Conservation (phyloP, 495 filamentous ascomycete species). For the Parachaetomium inaequale region DNA sequence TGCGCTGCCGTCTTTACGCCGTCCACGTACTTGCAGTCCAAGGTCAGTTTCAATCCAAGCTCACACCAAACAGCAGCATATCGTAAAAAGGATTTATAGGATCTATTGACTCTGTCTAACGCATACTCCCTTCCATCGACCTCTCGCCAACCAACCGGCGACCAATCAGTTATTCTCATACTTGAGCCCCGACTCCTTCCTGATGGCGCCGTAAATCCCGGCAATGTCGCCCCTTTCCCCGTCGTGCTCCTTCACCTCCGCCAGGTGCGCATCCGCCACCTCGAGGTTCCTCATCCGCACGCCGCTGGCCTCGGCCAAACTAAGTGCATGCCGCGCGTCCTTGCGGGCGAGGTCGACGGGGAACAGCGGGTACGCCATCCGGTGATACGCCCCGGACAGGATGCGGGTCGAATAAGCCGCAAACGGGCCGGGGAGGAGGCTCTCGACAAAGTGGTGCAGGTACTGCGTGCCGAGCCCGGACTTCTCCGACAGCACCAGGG, state of each 20-base stretch:
- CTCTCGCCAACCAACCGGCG: neutral
- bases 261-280: slow-evolving; percentile 62
- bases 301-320: slow-evolving; percentile 60
- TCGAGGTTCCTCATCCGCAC: slow-evolving; percentile 61
- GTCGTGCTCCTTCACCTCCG: slow-evolving; percentile 63
- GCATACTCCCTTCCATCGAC: neutral
- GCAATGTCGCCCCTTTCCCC: slow-evolving; percentile 80
- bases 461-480: slow-evolving; percentile 67
- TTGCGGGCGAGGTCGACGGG: slow-evolving; percentile 84
- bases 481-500: slow-evolving; percentile 74
- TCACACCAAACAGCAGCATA: neutral
- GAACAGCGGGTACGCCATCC: slow-evolving; percentile 66
- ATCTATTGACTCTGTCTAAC: neutral
- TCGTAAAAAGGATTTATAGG: neutral
- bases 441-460: slow-evolving; percentile 64
- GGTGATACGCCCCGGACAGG: slow-evolving; percentile 67
- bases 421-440: slow-evolving; percentile 61
- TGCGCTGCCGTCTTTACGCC: no score
- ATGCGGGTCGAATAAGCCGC: slow-evolving; percentile 71
- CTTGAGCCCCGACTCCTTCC: slow-evolving; percentile 64
- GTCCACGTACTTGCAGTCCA: no score
- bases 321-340: slow-evolving; percentile 72
- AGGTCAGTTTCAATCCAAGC: no score
- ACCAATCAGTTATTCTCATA: slow-evolving; percentile 53
- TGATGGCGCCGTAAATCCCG: slow-evolving; percentile 74